Percentiles rank a stretch among this genome's conserved stretches.
Conservation (phyloP, 2,329 filamentous ascomycete genomes). For the Monosporascus sp. region DNA sequence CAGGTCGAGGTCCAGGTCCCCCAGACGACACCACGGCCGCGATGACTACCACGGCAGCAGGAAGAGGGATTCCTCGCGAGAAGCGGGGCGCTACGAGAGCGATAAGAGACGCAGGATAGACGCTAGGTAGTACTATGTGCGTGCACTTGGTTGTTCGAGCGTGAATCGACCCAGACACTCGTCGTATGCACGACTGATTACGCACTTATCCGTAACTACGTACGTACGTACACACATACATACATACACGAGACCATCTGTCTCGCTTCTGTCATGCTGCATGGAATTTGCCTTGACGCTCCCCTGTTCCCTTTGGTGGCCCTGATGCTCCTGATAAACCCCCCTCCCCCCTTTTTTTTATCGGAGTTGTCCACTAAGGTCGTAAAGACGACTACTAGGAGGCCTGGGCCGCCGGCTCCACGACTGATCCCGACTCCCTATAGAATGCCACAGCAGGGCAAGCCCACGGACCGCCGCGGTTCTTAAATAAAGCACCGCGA, state of each 20-base stretch:
- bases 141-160: not conserved
- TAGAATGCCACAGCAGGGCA: too few relatives aligned
- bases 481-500: too few relatives aligned
- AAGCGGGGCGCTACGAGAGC: conserved; percentile 47
- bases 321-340: not conserved
- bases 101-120: conserved; percentile 59
- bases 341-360: not conserved
- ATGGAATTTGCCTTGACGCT: too few relatives aligned
- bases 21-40: conserved; percentile 33
- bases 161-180: conserved; percentile 10
- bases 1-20: conserved; percentile 50
- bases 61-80: conserved; percentile 54
- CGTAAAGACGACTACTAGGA: too few relatives aligned
- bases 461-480: too few relatives aligned
- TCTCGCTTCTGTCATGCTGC: too few relatives aligned
- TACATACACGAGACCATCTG: too few relatives aligned
- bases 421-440: too few relatives aligned
- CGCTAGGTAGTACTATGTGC: conserved; percentile 20
- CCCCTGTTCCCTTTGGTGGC: too few relatives aligned
- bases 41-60: conserved; percentile 43
- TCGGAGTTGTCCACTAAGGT: not conserved
- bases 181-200: conserved; percentile 11
- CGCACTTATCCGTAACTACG: conserved; percentile 9
- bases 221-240: not conserved
- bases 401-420: too few relatives aligned